Evolutionary conservation across 106 monocot genomes (phyloP).

Genomic region (Xerophyta viscosa): DNA sequence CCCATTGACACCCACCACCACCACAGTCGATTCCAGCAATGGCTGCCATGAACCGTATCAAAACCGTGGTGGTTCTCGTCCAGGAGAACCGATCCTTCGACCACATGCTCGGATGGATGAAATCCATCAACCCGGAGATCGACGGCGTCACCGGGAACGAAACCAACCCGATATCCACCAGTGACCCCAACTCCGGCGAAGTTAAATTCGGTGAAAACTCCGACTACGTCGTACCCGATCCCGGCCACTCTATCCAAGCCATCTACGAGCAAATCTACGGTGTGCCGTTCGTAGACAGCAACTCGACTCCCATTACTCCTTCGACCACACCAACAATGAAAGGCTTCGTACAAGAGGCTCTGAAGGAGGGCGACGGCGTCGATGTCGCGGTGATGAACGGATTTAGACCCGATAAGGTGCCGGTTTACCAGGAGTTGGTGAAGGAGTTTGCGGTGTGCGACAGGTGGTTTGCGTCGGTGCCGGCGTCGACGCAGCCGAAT

Average conservation of each 20-base stretch:
- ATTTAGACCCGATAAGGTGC: slow-evolving; percentile 63
- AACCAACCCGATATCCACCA: slow-evolving; percentile 52
- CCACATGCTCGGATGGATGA: slow-evolving; percentile 98
- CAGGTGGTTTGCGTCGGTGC: slow-evolving; percentile 87
- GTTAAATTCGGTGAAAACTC: slow-evolving; percentile 40
- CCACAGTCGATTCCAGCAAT: too few species aligned
- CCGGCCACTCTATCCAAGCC: slow-evolving; percentile 91
- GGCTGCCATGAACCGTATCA: slow-evolving; percentile 24
- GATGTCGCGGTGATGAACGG: slow-evolving; percentile 70
- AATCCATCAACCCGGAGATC: slow-evolving; percentile 55
- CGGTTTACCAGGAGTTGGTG: slow-evolving; percentile 73
- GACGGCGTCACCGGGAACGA: slow-evolving; percentile 66
- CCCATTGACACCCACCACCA: too few species aligned
- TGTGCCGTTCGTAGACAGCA: slow-evolving; percentile 26
- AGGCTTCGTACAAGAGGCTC: slow-evolving; percentile 86
- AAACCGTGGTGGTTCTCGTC: slow-evolving; percentile 76
- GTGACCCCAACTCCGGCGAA: slow-evolving; percentile 38
- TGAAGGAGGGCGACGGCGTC: slow-evolving; percentile 54
- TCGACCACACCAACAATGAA: slow-evolving; percentile 41
- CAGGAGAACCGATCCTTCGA: slow-evolving; percentile 96
- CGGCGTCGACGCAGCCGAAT: slow-evolving; percentile 93
- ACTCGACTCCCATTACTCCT: slow-evolving; percentile 51
- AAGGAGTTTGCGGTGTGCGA: slow-evolving; percentile 81
- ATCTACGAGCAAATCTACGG: slow-evolving; percentile 92
- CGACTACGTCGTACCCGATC: slow-evolving; percentile 89